These are phyloP conservation scores for Fusarium sp. DNA, from an alignment of 2,329 filamentous ascomycete genomes.

Conservation along the genomic window DNA sequence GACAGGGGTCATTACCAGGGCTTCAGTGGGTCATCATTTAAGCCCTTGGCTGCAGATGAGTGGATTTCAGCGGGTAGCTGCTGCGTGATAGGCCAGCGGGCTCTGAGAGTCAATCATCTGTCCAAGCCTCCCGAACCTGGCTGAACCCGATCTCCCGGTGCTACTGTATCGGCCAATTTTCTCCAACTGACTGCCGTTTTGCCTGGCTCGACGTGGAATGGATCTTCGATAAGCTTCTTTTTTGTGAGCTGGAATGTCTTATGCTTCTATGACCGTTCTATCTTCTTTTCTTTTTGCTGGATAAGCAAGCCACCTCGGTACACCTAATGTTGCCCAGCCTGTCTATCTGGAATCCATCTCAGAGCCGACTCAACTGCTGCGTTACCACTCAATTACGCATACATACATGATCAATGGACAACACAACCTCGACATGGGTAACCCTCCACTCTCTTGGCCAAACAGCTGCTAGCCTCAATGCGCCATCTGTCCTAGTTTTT, in stretches of 20 bases:
- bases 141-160: constrained; percentile 34
- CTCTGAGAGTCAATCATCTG: constrained; percentile 17
- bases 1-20: constrained; percentile 33
- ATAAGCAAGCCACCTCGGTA: background rate
- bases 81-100: constrained; percentile 21
- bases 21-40: constrained; percentile 23
- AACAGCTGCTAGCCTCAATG: constrained; percentile 31
- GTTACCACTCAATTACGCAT: constrained; percentile 11
- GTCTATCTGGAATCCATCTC: background rate
- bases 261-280: background rate
- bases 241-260: constrained; percentile 4
- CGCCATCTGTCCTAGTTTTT: constrained; percentile 39
- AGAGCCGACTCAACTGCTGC: background rate
- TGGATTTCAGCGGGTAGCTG: constrained; percentile 20
- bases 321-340: background rate
- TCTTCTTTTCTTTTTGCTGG: background rate
- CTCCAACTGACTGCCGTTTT: constrained; percentile 25
- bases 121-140: constrained; percentile 36
- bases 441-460: constrained; percentile 35
- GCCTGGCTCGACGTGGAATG: constrained; percentile 6
- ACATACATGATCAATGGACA: constrained; percentile 24
- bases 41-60: constrained; percentile 21
- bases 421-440: constrained; percentile 38
- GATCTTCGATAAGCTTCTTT: constrained; percentile 27
- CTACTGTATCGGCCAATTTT: constrained; percentile 34